Percentiles rank a stretch among this genome's conserved stretches.
Conservation (phyloP, 768 basidiomycete genomes). For the Podaxis pistillaris region DNA sequence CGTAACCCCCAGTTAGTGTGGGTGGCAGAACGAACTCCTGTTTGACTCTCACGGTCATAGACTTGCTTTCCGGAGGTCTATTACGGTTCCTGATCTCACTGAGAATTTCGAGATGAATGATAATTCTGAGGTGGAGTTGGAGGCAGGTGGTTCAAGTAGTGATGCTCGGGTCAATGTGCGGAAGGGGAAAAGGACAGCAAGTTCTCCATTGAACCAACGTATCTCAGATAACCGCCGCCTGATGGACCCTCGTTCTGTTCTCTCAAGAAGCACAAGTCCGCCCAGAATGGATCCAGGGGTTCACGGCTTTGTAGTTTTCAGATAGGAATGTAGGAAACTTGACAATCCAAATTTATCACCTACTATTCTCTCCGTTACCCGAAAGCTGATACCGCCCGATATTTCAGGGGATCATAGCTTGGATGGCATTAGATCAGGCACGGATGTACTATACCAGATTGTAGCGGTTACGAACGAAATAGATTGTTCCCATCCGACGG, state of each 20-base stretch:
- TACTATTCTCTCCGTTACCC: neutral
- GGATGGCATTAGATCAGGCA: too few species aligned
- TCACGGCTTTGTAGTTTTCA: conserved; percentile 2
- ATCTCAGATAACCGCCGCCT: neutral
- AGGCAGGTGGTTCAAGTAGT: neutral
- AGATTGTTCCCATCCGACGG: too few species aligned
- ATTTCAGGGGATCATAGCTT: too few species aligned
- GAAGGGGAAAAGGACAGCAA: neutral
- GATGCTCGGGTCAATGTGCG: neutral
- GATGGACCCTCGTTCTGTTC: conserved; percentile 5
- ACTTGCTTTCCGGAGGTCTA: conserved; percentile 1
- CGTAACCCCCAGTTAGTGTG: too few species aligned
- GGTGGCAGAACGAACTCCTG: too few species aligned
- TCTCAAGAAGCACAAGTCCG: neutral
- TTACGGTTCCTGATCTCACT: neutral
- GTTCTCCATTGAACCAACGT: neutral
- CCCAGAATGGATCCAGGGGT: conserved; percentile 2
- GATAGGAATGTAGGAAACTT: neutral
- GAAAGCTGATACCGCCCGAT: neutral
- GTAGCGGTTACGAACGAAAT: too few species aligned
- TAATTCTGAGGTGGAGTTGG: neutral
- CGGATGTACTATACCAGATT: too few species aligned
- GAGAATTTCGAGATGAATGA: neutral
- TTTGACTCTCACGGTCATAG: neutral
- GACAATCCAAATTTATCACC: too few species aligned